Evolutionary conservation across 306 rosid genomes (phyloP).

Genomic region (Medicago arabica): DNA sequence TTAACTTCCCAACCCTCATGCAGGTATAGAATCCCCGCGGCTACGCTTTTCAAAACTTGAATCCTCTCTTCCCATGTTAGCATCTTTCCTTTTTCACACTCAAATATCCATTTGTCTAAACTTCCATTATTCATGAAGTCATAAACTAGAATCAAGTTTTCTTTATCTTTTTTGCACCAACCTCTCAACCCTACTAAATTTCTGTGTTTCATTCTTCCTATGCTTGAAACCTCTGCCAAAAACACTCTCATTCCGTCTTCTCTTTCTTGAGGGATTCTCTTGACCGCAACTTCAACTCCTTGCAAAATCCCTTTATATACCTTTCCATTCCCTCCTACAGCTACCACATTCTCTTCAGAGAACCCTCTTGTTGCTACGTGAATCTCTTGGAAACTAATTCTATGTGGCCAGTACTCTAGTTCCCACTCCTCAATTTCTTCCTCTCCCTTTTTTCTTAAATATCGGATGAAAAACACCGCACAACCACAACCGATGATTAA

Average conservation of each 20-base stretch:
- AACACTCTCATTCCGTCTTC: constrained; percentile 67
- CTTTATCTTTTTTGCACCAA: constrained; percentile 70
- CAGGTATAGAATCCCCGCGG: constrained; percentile 59
- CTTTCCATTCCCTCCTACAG: constrained; percentile 63
- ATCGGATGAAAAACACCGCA: constrained; percentile 19
- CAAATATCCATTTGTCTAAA: constrained; percentile 66
- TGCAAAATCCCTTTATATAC: constrained; percentile 63
- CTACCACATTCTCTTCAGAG: constrained; percentile 61
- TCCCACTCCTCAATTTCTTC: constrained; percentile 70
- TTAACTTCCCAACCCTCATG: constrained; percentile 79
- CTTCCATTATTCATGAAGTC: constrained; percentile 79
- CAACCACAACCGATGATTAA: constrained; percentile 41
- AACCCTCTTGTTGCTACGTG: constrained; percentile 58
- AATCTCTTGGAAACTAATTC: constrained; percentile 59
- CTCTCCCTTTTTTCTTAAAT: constrained; percentile 24
- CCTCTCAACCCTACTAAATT: constrained; percentile 70
- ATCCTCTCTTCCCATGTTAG: constrained; percentile 64
- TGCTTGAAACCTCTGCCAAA: constrained; percentile 69
- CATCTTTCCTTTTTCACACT: constrained; percentile 47
- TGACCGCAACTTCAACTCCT: constrained; percentile 65
- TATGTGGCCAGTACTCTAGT: constrained; percentile 72
- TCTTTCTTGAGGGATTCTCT: constrained; percentile 55
- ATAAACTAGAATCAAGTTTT: constrained; percentile 61
- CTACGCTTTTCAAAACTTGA: constrained; percentile 61
- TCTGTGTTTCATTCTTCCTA: constrained; percentile 73